A percentile compares a stretch with the other conserved stretches of the same genome.
Evolutionary conservation across 148 eudicot genomes (phyloP).

Genomic region (Chenopodium quinoa): DNA sequence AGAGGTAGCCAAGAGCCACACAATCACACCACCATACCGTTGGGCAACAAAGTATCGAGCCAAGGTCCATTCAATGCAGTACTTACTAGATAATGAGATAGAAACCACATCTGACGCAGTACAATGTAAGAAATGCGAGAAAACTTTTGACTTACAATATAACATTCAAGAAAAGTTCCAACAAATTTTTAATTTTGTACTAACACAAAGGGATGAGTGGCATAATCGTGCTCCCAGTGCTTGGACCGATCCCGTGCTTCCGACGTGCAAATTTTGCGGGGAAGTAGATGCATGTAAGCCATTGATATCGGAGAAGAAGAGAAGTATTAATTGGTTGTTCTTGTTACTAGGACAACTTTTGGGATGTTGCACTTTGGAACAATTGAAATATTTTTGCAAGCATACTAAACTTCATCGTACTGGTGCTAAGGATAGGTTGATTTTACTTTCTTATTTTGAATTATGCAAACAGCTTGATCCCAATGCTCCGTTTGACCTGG

Average conservation of each 20-base stretch:
- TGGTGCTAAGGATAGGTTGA: conserved; percentile 65
- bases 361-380: conserved; percentile 54
- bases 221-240: conserved; percentile 40
- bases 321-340: conserved; percentile 65
- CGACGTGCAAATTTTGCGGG: conserved; percentile 39
- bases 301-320: conserved; percentile 38
- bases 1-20: neutral
- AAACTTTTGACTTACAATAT: conserved; percentile 25
- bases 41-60: conserved; percentile 63
- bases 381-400: conserved; percentile 72
- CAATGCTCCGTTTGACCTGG: neutral
- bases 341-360: conserved; percentile 58
- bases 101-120: conserved; percentile 33
- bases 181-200: too few relatives aligned
- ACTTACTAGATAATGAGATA: conserved; percentile 25
- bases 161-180: conserved; percentile 36
- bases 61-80: conserved; percentile 22
- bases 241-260: conserved; percentile 42
- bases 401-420: conserved; percentile 62
- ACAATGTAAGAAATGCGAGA: conserved; percentile 58
- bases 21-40: conserved; percentile 35
- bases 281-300: conserved; percentile 50
- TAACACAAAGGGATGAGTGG: neutral
- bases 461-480: conserved; percentile 49
- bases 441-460: conserved; percentile 39